phyloP scores from a whole-genome alignment of 192 early-diverging fungal species.

The Umbelopsis vinacea region DNA sequence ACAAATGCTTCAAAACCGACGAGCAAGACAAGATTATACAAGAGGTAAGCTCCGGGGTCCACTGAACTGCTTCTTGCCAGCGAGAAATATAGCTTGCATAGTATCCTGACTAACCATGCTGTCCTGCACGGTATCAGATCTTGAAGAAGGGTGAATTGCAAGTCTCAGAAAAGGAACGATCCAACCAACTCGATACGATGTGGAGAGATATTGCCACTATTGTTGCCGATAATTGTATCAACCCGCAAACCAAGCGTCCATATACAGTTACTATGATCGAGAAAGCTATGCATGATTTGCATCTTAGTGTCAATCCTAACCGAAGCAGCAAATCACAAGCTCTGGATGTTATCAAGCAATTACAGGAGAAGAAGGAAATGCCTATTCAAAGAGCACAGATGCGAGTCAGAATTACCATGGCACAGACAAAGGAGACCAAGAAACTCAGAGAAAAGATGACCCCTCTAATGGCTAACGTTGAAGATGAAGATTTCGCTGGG shows the following conservation, averaged over 20 bases:
- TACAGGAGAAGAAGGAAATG: conserved; percentile 87
- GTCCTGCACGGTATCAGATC: conserved; percentile 60
- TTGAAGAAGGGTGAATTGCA: conserved; percentile 96
- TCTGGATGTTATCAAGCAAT: conserved; percentile 90
- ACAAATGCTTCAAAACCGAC: conserved; percentile 88
- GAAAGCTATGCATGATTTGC: conserved; percentile 94
- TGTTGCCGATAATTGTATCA: conserved; percentile 94
- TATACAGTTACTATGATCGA: conserved; percentile 99
- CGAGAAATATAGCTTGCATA: not conserved
- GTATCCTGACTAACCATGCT: not conserved
- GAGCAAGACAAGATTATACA: conserved; percentile 80
- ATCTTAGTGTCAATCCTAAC: conserved; percentile 89
- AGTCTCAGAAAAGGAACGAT: conserved; percentile 96
- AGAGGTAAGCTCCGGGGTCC: conserved; percentile 54
- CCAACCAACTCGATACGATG: conserved; percentile 79
- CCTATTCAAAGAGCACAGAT: conserved; percentile 96
- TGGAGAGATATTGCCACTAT: conserved; percentile 94
- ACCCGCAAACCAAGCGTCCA: conserved; percentile 92
- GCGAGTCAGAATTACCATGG: conserved; percentile 80
- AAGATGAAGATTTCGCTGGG: conserved; percentile 75
- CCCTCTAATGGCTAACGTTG: conserved; percentile 64
- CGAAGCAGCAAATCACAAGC: conserved; percentile 91
- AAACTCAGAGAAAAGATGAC: conserved; percentile 77
- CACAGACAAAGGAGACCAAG: conserved; percentile 85
- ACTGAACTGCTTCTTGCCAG: not conserved